Percentiles rank a stretch among this genome's conserved stretches.
phyloP scores from a whole-genome alignment of 2,329 filamentous ascomycete species.

The Escovopsis sp. region DNA sequence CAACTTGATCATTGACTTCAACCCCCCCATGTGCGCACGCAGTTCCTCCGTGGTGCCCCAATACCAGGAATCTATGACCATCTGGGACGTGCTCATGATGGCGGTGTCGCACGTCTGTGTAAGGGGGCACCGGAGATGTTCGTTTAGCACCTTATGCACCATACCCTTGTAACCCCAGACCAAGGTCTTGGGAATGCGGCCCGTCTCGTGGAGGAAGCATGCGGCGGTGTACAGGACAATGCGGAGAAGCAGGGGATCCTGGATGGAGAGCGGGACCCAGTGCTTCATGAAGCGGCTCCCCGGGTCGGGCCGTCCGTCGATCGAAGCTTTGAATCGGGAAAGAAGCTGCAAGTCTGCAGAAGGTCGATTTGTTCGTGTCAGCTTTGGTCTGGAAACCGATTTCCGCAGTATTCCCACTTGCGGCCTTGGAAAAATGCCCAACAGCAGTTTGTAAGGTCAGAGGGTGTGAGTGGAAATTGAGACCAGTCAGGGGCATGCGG shows the following conservation, averaged over 20 bases:
- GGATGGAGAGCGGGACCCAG: slow-evolving; percentile 32
- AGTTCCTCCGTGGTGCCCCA: slow-evolving; percentile 33
- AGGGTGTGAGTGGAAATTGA: background rate
- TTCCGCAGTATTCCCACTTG: too few relatives aligned
- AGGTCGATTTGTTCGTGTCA: background rate
- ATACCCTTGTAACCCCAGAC: slow-evolving; percentile 28
- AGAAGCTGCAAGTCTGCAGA: slow-evolving; percentile 30
- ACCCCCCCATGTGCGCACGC: slow-evolving; percentile 29
- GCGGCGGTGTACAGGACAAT: slow-evolving; percentile 35
- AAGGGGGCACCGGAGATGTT: slow-evolving; percentile 24
- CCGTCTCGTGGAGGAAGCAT: slow-evolving; percentile 35
- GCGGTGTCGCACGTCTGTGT: slow-evolving; percentile 28
- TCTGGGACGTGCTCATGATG: slow-evolving; percentile 32
- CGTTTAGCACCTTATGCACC: slow-evolving; percentile 31
- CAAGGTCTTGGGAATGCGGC: slow-evolving; percentile 28
- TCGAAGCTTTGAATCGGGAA: slow-evolving; percentile 34
- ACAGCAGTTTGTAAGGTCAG: background rate
- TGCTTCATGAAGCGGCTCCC: slow-evolving; percentile 30
- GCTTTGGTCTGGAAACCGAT: too few relatives aligned
- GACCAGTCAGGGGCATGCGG: too few relatives aligned
- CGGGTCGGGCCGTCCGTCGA: slow-evolving; percentile 32
- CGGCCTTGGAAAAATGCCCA: too few relatives aligned
- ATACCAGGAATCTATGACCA: slow-evolving; percentile 39
- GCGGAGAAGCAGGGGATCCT: slow-evolving; percentile 33
- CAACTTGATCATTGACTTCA: slow-evolving; percentile 32